Conservation (phyloP, 2,329 filamentous ascomycete genomes). For the Sclerotinia sclerotiorum region DNA sequence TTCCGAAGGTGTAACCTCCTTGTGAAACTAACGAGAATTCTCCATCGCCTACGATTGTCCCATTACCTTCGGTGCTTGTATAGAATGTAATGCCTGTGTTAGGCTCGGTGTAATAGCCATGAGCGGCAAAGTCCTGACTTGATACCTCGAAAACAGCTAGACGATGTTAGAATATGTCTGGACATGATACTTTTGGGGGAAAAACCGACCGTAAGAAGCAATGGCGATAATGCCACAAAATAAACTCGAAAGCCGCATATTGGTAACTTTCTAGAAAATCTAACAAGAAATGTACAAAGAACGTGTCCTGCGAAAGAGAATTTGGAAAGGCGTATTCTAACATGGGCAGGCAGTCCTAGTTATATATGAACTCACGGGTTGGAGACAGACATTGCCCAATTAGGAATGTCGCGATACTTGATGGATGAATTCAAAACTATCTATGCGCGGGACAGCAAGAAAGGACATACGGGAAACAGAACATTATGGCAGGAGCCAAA, state of each 20-base stretch:
- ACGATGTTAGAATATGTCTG: constrained; percentile 20
- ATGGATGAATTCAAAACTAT: not conserved
- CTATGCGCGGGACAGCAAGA: not conserved
- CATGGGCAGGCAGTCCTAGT: not conserved
- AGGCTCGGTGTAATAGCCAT: constrained; percentile 45
- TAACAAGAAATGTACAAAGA: not conserved
- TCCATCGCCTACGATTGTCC: constrained; percentile 41
- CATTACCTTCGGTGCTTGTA: constrained; percentile 47
- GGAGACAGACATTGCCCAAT: not conserved
- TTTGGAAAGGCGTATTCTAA: not conserved
- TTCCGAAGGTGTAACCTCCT: constrained; percentile 53
- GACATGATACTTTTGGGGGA: not conserved
- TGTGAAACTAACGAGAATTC: constrained; percentile 34
- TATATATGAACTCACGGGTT: not conserved
- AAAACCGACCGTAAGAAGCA: constrained; percentile 31
- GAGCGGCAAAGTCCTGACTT: constrained; percentile 38
- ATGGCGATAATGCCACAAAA: constrained; percentile 31
- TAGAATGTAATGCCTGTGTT: constrained; percentile 55
- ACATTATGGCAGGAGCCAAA: not conserved
- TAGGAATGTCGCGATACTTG: not conserved
- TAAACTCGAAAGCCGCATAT: constrained; percentile 35
- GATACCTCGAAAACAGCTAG: constrained; percentile 31
- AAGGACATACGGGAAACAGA: not conserved
- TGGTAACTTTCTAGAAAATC: constrained; percentile 26
- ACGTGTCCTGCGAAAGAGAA: no score